These are phyloP conservation scores for Plasmopara viticola DNA, from an alignment of 352 stramenopile species.

Conservation along the genomic window DNA sequence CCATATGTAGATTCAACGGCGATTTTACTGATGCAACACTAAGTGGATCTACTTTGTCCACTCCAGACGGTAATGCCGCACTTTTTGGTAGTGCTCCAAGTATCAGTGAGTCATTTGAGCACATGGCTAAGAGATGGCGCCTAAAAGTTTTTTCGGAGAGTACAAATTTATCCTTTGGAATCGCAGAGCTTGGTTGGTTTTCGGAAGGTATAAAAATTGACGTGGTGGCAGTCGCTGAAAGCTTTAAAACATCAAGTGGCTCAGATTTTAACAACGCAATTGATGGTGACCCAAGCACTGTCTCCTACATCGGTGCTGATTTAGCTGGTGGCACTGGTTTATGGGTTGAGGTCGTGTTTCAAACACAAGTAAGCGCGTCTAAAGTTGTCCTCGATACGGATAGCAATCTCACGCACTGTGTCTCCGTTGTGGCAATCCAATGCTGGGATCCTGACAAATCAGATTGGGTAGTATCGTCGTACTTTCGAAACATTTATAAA, in stretches of 20 bases:
- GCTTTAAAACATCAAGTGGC: slow-evolving; percentile 17
- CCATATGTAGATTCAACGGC: slow-evolving; percentile 13
- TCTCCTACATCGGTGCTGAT: slow-evolving; percentile 12
- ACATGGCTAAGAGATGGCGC: slow-evolving; percentile 13
- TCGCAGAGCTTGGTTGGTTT: slow-evolving; percentile 30
- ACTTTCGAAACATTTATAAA: slow-evolving; percentile 12
- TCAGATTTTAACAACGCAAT: slow-evolving; percentile 13
- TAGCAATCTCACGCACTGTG: slow-evolving; percentile 12
- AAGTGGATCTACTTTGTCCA: slow-evolving; percentile 1
- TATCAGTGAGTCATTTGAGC: slow-evolving; percentile 11
- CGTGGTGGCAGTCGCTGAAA: slow-evolving; percentile 3
- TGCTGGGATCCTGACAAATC: slow-evolving; percentile 15
- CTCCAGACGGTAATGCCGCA: background rate
- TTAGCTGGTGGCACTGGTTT: slow-evolving; percentile 4
- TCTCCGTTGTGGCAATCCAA: slow-evolving; percentile 19
- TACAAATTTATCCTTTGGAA: slow-evolving; percentile 13
- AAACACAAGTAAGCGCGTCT: slow-evolving; percentile 17
- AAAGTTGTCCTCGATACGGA: slow-evolving; percentile 25
- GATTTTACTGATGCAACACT: slow-evolving; percentile 10
- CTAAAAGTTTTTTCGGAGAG: slow-evolving; percentile 17
- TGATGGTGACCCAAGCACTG: slow-evolving; percentile 23
- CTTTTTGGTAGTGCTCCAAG: slow-evolving; percentile 5
- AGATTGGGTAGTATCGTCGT: slow-evolving; percentile 18
- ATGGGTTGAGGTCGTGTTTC: slow-evolving; percentile 29
- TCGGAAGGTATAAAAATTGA: slow-evolving; percentile 16